Evolutionary conservation across 345 rosid genomes (phyloP).

Genomic region (Moringa oleifera): DNA sequence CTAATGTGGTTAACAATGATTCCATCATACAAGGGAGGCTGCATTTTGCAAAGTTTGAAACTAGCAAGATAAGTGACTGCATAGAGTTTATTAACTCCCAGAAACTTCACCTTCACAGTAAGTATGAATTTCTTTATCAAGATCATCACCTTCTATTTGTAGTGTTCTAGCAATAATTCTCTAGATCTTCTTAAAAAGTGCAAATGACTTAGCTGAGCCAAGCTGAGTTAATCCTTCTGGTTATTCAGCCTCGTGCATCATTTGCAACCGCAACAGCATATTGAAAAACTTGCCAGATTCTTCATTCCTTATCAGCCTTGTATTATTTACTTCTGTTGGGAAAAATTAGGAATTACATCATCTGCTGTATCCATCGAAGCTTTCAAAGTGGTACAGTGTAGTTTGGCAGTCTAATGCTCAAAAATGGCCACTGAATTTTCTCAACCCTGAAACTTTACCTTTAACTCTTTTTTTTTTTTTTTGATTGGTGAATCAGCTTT

Average conservation of each 20-base stretch:
- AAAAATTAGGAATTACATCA: neutral
- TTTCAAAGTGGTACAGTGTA: too few species aligned
- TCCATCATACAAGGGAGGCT: slow-evolving; percentile 55
- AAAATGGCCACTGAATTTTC: too few species aligned
- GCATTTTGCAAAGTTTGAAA: slow-evolving; percentile 79
- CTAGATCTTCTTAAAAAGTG: neutral
- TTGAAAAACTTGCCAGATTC: too few species aligned
- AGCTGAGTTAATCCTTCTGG: neutral
- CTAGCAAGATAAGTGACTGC: slow-evolving; percentile 78
- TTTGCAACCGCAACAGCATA: too few species aligned
- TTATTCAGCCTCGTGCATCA: neutral
- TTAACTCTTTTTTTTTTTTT: too few species aligned
- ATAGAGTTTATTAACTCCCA: slow-evolving; percentile 61
- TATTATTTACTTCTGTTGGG: neutral
- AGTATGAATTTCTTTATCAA: neutral
- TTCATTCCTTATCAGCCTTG: too few species aligned
- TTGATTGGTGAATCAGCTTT: neutral
- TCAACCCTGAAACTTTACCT: neutral
- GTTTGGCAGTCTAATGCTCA: neutral
- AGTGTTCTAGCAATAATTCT: neutral
- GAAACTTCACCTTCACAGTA: slow-evolving; percentile 55
- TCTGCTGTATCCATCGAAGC: neutral
- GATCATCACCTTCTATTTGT: neutral
- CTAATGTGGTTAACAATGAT: slow-evolving; percentile 14
- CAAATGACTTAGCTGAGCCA: neutral